Evolutionary conservation across 371 early-diverging fungal species (phyloP).

Genomic region (Mortierella sp.): DNA sequence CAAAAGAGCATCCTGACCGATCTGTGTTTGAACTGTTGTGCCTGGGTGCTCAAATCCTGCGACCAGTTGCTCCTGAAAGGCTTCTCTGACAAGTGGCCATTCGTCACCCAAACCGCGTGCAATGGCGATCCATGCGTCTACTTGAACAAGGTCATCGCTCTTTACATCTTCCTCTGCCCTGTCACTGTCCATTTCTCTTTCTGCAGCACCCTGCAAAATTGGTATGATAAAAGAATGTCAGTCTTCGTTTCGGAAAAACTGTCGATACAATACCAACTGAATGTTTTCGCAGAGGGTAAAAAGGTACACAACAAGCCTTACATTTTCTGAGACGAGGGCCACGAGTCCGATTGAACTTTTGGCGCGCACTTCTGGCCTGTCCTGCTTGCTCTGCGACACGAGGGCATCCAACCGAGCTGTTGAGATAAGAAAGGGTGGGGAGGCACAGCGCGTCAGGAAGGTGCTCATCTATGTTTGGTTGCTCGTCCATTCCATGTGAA

Average conservation of each 20-base stretch:
- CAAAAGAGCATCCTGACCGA: constrained; percentile 5
- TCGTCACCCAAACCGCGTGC: constrained; percentile 26
- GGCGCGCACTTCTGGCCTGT: constrained; percentile 47
- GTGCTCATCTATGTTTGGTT: not conserved
- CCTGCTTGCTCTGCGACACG: constrained; percentile 18
- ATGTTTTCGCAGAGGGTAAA: too few relatives aligned
- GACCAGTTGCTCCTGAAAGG: constrained; percentile 38
- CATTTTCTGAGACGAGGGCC: constrained; percentile 23
- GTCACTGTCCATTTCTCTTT: too few relatives aligned
- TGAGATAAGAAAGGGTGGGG: not conserved
- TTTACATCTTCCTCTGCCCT: not conserved
- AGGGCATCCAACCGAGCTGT: constrained; percentile 26
- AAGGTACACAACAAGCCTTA: not conserved
- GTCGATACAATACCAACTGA: too few relatives aligned
- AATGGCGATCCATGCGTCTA: constrained; percentile 28
- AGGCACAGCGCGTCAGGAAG: not conserved
- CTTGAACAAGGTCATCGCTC: not conserved
- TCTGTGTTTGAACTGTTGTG: not conserved
- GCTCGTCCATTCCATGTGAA: not conserved
- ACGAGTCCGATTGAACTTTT: constrained; percentile 39
- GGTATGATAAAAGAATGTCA: too few relatives aligned
- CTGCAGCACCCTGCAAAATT: too few relatives aligned
- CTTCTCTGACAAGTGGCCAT: constrained; percentile 47
- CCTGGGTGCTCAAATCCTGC: constrained; percentile 3
- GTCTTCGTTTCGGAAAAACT: too few relatives aligned